Base-by-base conservation (phyloP, 495 filamentous ascomycete genomes). In the Aspergillus haitiensis region DNA sequence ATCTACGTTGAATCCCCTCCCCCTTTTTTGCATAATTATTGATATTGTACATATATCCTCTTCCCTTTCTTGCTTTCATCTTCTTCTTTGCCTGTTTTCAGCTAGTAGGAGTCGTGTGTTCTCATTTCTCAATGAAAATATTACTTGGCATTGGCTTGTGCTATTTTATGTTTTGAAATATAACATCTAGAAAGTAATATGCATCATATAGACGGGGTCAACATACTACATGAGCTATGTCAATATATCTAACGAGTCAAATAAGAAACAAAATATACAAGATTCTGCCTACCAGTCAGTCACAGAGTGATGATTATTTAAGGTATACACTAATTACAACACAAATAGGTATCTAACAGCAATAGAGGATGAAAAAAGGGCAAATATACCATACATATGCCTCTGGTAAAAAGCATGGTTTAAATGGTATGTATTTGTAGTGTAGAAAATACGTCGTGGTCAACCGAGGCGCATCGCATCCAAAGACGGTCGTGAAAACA, bases 291-390 rank as follows among this genome's bases (percentile, higher is more conserved):
- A 21, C 27, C 11, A 40, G n/a, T 47, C 9, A 47, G 6, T 47
- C 44, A 47, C 16, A 18, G 32, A 31, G 6, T 7, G 32, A 2
- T 47, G 51, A 55, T 46, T 37, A 32, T 49, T 40, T 34, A 55
- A 47, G 32, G 40, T 57, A 49, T 44, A 48, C 42, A 64, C 54
- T 71, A 71, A 65, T 57, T 76, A 76, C 71, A 74, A 67, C 55
- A 58, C 63, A 66, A 64, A 70, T 70, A 77, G 75, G 72, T 78
- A 78, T 76, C 73, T 74, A 69, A 66, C 64, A 64, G 63, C 52
- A 61, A 60, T 5, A 58, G 58, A 51, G 36, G 12, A 56, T 47
- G 39, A 52, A 62, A 40, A 18, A 21, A 18, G 1, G 15, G 9
- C 6, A 47, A 21, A 47, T 47, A 47, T 47, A 47, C 44, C 50